Evolutionary conservation across 805 yeast species (phyloP).

Genomic region (Huiozyma sinensis): DNA sequence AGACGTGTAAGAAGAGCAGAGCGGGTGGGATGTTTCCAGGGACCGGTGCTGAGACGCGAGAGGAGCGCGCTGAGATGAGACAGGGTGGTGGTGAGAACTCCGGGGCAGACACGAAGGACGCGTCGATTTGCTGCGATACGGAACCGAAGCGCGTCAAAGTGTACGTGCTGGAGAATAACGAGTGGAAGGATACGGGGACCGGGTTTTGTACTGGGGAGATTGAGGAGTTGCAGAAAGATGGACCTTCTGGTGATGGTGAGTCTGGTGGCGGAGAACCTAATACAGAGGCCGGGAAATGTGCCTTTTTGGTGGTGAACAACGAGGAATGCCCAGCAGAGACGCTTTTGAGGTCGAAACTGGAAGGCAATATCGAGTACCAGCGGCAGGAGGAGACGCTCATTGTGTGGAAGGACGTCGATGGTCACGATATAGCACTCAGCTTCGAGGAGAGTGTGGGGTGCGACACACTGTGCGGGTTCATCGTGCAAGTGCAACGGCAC

Average conservation of each 20-base stretch:
- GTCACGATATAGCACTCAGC: constrained; percentile 70
- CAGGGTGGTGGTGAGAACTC: too few species aligned
- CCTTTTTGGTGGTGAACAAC: constrained; percentile 55
- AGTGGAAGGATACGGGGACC: constrained; percentile 89
- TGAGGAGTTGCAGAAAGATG: not conserved
- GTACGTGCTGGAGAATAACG: constrained; percentile 69
- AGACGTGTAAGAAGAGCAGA: not conserved
- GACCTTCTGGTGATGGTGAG: not conserved
- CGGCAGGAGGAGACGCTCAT: constrained; percentile 89
- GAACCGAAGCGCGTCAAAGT: constrained; percentile 78
- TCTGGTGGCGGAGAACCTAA: constrained; percentile 4
- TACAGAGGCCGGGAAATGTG: not conserved
- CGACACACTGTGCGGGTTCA: constrained; percentile 68
- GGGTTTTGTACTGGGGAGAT: constrained; percentile 78
- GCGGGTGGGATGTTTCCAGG: not conserved
- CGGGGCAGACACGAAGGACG: not conserved
- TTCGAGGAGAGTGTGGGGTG: constrained; percentile 92
- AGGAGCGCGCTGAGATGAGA: not conserved
- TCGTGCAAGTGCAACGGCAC: constrained; percentile 54
- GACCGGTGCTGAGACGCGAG: not conserved
- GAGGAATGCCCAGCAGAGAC: constrained; percentile 52
- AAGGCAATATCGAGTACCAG: constrained; percentile 73
- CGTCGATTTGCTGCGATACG: constrained; percentile 8
- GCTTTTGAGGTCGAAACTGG: constrained; percentile 54
- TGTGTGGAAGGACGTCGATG: constrained; percentile 77